Evolutionary conservation across 2,329 filamentous ascomycete genomes (phyloP).

Genomic region (Diaporthe sp.): DNA sequence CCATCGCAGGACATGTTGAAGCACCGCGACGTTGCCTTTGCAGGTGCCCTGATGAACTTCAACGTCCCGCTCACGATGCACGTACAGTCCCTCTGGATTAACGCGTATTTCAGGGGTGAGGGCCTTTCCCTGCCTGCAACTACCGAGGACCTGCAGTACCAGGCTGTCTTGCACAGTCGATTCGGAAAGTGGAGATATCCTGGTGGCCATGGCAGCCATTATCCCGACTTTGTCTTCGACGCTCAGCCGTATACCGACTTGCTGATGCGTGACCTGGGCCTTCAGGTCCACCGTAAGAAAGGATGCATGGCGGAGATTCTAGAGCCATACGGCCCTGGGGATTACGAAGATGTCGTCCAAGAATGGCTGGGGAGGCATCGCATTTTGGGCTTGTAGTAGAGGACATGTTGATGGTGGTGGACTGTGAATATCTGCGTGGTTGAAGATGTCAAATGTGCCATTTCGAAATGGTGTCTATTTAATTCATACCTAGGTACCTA

Average conservation of each 20-base stretch:
- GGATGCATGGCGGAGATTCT: background rate
- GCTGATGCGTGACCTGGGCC: background rate
- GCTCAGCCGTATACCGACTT: background rate
- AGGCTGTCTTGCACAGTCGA: slow-evolving; percentile 6
- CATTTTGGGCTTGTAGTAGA: background rate
- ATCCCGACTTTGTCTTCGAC: background rate
- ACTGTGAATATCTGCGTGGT: background rate
- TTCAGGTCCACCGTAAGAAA: background rate
- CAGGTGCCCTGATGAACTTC: background rate
- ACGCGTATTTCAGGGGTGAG: background rate
- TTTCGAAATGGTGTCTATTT: background rate
- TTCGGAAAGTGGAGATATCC: slow-evolving; percentile 4
- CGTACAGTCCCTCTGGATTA: background rate
- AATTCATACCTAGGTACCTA: no score
- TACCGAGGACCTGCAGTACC: background rate
- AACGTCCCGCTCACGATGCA: background rate
- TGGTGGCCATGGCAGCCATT: background rate
- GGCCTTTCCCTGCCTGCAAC: background rate
- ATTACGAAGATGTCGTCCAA: background rate
- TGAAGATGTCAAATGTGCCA: no score
- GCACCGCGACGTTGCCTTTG: background rate
- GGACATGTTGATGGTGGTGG: background rate
- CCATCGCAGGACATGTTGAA: background rate
- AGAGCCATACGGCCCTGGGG: background rate
- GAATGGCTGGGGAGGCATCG: background rate